Percentiles rank a stretch among this genome's conserved stretches.
These are phyloP conservation scores for Tribonema minus DNA, from an alignment of 108 stramenopile species.

Conservation along the genomic window DNA sequence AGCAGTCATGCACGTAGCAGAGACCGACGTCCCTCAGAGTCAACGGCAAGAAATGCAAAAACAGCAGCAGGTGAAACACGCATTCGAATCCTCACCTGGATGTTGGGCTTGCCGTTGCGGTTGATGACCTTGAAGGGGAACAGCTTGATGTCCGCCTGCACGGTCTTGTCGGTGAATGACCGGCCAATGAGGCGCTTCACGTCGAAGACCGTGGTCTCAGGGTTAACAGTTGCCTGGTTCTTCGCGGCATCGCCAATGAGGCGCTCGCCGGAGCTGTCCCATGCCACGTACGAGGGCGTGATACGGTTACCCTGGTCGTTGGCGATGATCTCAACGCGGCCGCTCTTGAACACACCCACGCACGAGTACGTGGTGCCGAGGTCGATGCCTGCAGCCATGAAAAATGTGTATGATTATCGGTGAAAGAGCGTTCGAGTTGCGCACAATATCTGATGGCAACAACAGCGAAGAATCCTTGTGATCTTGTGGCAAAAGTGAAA, in stretches of 20 bases:
- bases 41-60: neutral
- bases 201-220: slow-evolving; percentile 89
- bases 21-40: neutral
- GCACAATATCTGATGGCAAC: too few species aligned
- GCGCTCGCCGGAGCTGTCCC: slow-evolving; percentile 80
- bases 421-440: too few species aligned
- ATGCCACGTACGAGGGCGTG: slow-evolving; percentile 96
- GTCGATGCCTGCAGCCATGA: too few species aligned
- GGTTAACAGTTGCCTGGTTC: slow-evolving; percentile 92
- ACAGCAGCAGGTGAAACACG: neutral
- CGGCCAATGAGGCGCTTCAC: slow-evolving; percentile 97
- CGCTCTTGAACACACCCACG: slow-evolving; percentile 70
- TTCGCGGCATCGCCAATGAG: slow-evolving; percentile 95
- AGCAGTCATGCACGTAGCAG: neutral
- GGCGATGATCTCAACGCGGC: slow-evolving; percentile 70
- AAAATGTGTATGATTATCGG: too few species aligned
- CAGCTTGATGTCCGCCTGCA: slow-evolving; percentile 85
- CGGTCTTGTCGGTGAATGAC: slow-evolving; percentile 72
- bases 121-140: slow-evolving; percentile 78
- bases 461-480: too few species aligned
- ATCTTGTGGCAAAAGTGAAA: too few species aligned
- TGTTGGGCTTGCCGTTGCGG: slow-evolving; percentile 66
- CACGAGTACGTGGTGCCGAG: slow-evolving; percentile 66
- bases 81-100: slow-evolving; percentile 57
- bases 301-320: slow-evolving; percentile 98